Evolutionary conservation across 179 eudicot species (phyloP), one percentile per base, ranked within the genome.

Genomic region (Spinacia oleracea): DNA sequence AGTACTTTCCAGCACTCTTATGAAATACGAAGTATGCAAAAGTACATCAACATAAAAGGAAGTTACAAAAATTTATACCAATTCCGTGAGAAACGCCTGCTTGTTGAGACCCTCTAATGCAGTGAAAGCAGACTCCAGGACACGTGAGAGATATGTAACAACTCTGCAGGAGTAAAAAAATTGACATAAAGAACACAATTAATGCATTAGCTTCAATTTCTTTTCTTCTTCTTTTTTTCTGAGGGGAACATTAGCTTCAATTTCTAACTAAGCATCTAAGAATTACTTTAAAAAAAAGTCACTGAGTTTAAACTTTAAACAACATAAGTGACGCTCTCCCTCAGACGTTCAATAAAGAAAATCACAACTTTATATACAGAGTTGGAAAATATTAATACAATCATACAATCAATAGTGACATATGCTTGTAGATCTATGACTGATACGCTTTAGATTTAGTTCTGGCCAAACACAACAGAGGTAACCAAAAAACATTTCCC

Each of bases 41-140:
- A 50, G 18, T 6, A 74, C 12, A 40, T 46, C 51, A 78, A 69
- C 14, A 25, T 50, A 58, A 46, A 34, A 76, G 53, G 73, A 25
- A 71, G 58, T 55, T 43, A 80, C 16, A 70, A 34, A 72, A 34
- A 50, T 18, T 38, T 81, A 51, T 90, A 96, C 99, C 97, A 91
- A 68, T 93, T 96, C 98, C 62, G 96, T 88, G 78, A 96, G 89
- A 89, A 96, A 96, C 50, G 99, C 93, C 87, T 96, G 99, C 82
- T 96, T 96, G 85, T 93, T 93, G 76, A 88, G 99, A 80, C 98
- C 99, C 88, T 96, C 98, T 55, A 96, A 86, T 43, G 98, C 97
- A 69, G 98, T 93, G 88, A 93, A 96, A 80, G 99, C 92, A 72
- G 97, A 85, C 82, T 96, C 99, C 66, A 96, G 98, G 81, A 96